phyloP scores from a whole-genome alignment of 805 yeast species.

The Ascoidea asiatica region DNA sequence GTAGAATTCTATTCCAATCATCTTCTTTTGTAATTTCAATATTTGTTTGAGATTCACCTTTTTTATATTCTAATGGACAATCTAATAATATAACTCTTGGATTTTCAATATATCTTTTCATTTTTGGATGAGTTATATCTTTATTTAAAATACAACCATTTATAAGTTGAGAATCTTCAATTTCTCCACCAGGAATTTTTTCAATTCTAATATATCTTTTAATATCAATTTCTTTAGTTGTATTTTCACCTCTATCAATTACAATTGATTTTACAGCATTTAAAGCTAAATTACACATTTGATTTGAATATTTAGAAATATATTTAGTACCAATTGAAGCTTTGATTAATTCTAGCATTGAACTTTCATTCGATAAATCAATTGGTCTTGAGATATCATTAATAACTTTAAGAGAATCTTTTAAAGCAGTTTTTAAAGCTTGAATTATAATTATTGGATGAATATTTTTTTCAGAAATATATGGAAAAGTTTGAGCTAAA shows the following conservation, averaged over 20 bases:
- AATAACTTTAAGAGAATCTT: slow-evolving; percentile 82
- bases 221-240: slow-evolving; percentile 71
- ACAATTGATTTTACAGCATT: slow-evolving; percentile 79
- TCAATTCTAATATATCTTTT: slow-evolving; percentile 90
- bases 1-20: slow-evolving; percentile 90
- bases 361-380: slow-evolving; percentile 70
- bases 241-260: slow-evolving; percentile 29
- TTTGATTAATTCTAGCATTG: slow-evolving; percentile 73
- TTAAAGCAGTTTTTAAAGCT: slow-evolving; percentile 81
- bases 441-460: slow-evolving; percentile 95
- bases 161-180: slow-evolving; percentile 74
- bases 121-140: slow-evolving; percentile 97
- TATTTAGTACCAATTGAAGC: slow-evolving; percentile 96
- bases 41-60: slow-evolving; percentile 98
- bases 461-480: slow-evolving; percentile 77
- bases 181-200: slow-evolving; percentile 97
- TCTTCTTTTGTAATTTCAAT: slow-evolving; percentile 92
- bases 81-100: slow-evolving; percentile 85
- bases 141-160: slow-evolving; percentile 90
- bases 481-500: slow-evolving; percentile 88
- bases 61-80: slow-evolving; percentile 95
- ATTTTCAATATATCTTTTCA: slow-evolving; percentile 79
- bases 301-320: slow-evolving; percentile 77
- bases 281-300: slow-evolving; percentile 82
- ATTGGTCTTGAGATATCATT: slow-evolving; percentile 74